phyloP scores from a whole-genome alignment of 768 basidiomycete species.

The Russula ochroleuca region DNA sequence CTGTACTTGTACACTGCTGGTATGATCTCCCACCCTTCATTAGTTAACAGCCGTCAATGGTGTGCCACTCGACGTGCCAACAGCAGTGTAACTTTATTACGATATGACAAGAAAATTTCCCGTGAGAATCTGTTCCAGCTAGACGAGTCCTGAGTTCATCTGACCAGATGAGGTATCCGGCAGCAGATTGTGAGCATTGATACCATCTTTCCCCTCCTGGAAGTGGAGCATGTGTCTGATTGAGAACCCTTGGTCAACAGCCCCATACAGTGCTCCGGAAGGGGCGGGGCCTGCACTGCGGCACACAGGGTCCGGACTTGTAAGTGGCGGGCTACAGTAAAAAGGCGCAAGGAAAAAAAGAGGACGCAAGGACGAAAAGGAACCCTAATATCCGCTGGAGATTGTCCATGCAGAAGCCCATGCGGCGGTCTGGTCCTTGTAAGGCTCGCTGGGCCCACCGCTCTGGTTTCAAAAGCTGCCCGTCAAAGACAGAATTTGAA shows the following conservation, averaged over 20 bases:
- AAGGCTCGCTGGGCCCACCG: neutral
- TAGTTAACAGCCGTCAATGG: neutral
- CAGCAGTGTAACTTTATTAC: neutral
- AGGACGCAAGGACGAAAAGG: neutral
- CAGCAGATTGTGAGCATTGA: slow-evolving; percentile 8
- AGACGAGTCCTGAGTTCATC: neutral
- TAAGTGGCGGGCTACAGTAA: neutral
- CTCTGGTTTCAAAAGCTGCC: slow-evolving; percentile 2
- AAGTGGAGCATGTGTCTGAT: neutral
- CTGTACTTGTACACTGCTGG: slow-evolving; percentile 6
- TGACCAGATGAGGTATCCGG: slow-evolving; percentile 13
- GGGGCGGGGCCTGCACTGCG: no score
- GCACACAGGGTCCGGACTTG: neutral
- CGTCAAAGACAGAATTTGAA: neutral
- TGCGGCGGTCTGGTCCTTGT: neutral
- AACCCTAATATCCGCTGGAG: neutral
- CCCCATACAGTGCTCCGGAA: slow-evolving; percentile 7
- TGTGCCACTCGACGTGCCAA: slow-evolving; percentile 7
- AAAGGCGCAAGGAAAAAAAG: neutral
- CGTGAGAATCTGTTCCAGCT: slow-evolving; percentile 15
- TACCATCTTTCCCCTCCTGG: neutral
- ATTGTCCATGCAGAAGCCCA: neutral
- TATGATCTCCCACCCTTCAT: slow-evolving; percentile 4
- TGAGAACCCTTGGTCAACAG: neutral
- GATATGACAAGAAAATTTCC: neutral